phyloP scores from a whole-genome alignment of 2,329 filamentous ascomycete species.

The Claviceps paspali region DNA sequence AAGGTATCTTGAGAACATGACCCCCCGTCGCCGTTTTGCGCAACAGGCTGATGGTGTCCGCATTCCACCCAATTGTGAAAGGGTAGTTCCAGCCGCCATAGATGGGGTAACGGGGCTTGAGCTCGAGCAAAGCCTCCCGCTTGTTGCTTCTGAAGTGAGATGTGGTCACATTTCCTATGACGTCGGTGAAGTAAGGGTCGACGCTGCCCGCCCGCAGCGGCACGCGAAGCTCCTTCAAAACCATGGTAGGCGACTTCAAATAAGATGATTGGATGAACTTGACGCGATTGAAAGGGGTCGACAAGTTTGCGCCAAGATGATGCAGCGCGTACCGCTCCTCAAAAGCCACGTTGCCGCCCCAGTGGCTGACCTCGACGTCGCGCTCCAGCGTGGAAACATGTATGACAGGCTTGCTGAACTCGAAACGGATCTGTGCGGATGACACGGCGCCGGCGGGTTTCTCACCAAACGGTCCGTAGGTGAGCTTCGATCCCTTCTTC shows the following conservation, averaged over 20 bases:
- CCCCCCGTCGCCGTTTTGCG: constrained; percentile 49
- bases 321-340: constrained; percentile 85
- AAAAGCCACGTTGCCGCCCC: constrained; percentile 90
- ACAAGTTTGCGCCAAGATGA: constrained; percentile 71
- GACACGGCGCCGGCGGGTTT: constrained; percentile 62
- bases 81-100: constrained; percentile 98
- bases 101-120: constrained; percentile 89
- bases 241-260: constrained; percentile 61
- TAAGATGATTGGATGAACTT: constrained; percentile 60
- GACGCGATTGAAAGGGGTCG: constrained; percentile 58
- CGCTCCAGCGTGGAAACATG: constrained; percentile 69
- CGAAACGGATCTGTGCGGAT: constrained; percentile 70
- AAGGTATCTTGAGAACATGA: constrained; percentile 81
- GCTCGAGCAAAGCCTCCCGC: constrained; percentile 69
- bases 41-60: constrained; percentile 62
- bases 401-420: constrained; percentile 84
- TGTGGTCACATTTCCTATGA: constrained; percentile 93
- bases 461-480: constrained; percentile 78
- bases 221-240: constrained; percentile 69
- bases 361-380: constrained; percentile 91
- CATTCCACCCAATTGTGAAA: constrained; percentile 93
- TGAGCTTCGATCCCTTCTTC: constrained; percentile 73
- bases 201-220: constrained; percentile 65
- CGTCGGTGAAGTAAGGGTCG: constrained; percentile 88
- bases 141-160: constrained; percentile 68